Percentiles rank a stretch among this genome's conserved stretches.
Evolutionary conservation across 306 rosid species (phyloP).

Genomic region (Lupinus albus): DNA sequence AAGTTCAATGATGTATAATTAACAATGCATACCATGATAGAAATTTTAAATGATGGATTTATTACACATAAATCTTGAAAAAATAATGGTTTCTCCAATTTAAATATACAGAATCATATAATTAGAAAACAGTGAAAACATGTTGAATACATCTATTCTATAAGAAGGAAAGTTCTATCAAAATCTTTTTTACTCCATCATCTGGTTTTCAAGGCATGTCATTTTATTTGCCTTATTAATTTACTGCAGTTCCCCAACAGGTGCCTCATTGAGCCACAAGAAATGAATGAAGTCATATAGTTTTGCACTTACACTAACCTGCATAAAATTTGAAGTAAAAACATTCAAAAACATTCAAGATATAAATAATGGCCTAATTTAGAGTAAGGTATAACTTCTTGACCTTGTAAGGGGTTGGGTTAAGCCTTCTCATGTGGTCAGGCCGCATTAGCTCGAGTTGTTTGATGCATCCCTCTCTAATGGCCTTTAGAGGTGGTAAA

Average conservation of each 20-base stretch:
- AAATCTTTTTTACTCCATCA: not conserved
- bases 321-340: slow-evolving; percentile 26
- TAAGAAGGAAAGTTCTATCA: slow-evolving; percentile 22
- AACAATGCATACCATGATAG: slow-evolving; percentile 2
- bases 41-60: slow-evolving; percentile 33
- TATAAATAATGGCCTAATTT: slow-evolving; percentile 1
- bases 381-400: slow-evolving; percentile 18
- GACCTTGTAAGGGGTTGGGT: slow-evolving; percentile 97
- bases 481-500: slow-evolving; percentile 71
- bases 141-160: slow-evolving; percentile 30
- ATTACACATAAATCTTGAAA: slow-evolving; percentile 36
- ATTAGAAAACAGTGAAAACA: slow-evolving; percentile 31
- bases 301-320: slow-evolving; percentile 94
- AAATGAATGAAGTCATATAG: slow-evolving; percentile 89
- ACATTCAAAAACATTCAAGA: slow-evolving; percentile 15
- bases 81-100: slow-evolving; percentile 38
- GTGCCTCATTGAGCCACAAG: slow-evolving; percentile 97
- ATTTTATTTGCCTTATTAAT: slow-evolving; percentile 29
- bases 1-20: slow-evolving; percentile 12
- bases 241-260: slow-evolving; percentile 89
- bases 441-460: slow-evolving; percentile 93
- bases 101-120: slow-evolving; percentile 36
- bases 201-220: slow-evolving; percentile 22
- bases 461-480: slow-evolving; percentile 75
- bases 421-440: slow-evolving; percentile 96